Evolutionary conservation across 208 protist species (phyloP).

Genomic region (Trypanosoma platydactyli): DNA sequence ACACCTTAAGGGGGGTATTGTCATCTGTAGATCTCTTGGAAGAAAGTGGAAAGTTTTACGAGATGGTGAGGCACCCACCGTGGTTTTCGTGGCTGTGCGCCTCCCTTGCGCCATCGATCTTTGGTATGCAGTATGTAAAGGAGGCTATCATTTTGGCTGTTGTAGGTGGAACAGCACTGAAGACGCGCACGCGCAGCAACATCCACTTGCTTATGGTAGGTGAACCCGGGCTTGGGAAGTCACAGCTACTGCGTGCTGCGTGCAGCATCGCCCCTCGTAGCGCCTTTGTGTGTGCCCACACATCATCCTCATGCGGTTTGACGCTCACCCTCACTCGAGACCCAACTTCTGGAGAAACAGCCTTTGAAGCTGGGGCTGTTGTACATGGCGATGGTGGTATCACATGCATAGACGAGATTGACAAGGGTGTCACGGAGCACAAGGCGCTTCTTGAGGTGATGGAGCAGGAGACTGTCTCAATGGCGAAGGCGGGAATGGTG

Average conservation of each 20-base stretch:
- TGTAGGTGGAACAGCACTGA: slow-evolving; percentile 89
- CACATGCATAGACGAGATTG: slow-evolving; percentile 99
- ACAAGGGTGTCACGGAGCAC: slow-evolving; percentile 97
- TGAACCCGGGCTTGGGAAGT: slow-evolving; percentile 97
- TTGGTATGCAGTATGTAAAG: slow-evolving; percentile 97
- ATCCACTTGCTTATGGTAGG: slow-evolving; percentile 98
- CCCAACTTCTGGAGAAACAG: slow-evolving; percentile 82
- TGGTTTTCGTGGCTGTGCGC: slow-evolving; percentile 87
- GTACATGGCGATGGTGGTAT: slow-evolving; percentile 97
- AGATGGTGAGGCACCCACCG: slow-evolving; percentile 85
- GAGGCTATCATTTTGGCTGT: slow-evolving; percentile 94
- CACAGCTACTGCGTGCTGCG: slow-evolving; percentile 94
- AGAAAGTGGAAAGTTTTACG: slow-evolving; percentile 76
- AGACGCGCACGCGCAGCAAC: slow-evolving; percentile 58
- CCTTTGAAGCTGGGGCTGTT: slow-evolving; percentile 98
- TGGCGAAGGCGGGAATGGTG: slow-evolving; percentile 98
- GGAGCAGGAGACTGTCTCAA: slow-evolving; percentile 99
- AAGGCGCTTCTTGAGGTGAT: slow-evolving; percentile 99
- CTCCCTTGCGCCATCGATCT: slow-evolving; percentile 97
- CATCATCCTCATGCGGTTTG: slow-evolving; percentile 95
- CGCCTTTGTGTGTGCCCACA: slow-evolving; percentile 99
- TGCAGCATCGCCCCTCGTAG: slow-evolving; percentile 93
- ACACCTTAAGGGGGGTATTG: background rate
- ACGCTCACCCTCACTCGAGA: slow-evolving; percentile 97
- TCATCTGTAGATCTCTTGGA: slow-evolving; percentile 44